Conservation (phyloP, 2,329 filamentous ascomycete genomes). For the Dichotomopilus funicola region DNA sequence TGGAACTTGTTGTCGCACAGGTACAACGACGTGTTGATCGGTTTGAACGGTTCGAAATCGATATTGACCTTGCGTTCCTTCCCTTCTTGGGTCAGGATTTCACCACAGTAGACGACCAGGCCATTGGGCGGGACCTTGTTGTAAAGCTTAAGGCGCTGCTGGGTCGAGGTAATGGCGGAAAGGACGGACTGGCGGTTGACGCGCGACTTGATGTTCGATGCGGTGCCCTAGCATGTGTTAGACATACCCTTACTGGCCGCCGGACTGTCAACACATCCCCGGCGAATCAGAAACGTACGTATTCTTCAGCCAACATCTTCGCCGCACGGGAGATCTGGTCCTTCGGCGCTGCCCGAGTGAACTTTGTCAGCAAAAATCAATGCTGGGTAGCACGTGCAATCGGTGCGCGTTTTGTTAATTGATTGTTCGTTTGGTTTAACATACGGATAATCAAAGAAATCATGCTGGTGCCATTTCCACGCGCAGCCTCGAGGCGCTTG, state of each 20-base stretch:
- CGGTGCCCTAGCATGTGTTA: slow-evolving; percentile 65
- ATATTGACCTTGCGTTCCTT: slow-evolving; percentile 99
- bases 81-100: slow-evolving; percentile 98
- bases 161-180: slow-evolving; percentile 96
- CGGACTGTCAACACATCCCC: neutral
- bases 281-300: slow-evolving; percentile 50
- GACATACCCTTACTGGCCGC: slow-evolving; percentile 11
- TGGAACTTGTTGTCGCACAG: slow-evolving; percentile 99
- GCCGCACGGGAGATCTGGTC: slow-evolving; percentile 92
- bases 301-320: slow-evolving; percentile 99
- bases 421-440: slow-evolving; percentile 31
- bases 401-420: too few relatives aligned
- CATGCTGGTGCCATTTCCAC: slow-evolving; percentile 99
- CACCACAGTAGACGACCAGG: slow-evolving; percentile 97
- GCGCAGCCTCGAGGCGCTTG: slow-evolving; percentile 92
- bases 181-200: slow-evolving; percentile 98
- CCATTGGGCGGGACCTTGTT: slow-evolving; percentile 98
- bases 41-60: slow-evolving; percentile 99
- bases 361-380: slow-evolving; percentile 19
- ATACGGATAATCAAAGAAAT: slow-evolving; percentile 97
- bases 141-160: slow-evolving; percentile 98
- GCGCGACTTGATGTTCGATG: slow-evolving; percentile 98
- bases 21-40: slow-evolving; percentile 98
- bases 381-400: neutral
- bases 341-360: slow-evolving; percentile 68